Evolutionary conservation across 2,329 filamentous ascomycete species (phyloP), one percentile per base, ranked within the genome.

Genomic region (Paramyrothecium sp.): DNA sequence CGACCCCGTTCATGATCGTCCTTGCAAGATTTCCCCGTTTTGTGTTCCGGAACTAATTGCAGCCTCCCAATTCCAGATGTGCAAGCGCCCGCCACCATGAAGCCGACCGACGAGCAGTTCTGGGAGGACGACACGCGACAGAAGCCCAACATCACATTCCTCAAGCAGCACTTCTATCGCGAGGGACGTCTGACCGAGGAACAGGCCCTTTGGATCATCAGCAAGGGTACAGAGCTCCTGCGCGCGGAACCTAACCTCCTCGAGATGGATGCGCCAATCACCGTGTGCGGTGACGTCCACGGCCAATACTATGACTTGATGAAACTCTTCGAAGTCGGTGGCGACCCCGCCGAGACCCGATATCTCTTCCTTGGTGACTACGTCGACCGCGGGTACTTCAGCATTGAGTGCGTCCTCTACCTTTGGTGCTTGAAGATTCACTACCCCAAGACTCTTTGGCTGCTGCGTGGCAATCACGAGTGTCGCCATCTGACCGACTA

Each of bases 231-330:
- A 56, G 90, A 97, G 74, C 78, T 99, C 53, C 82, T 99, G 68
- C 89, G 89, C 70, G 83, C 89, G 61, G 95, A 99, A 78, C 94
- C 95, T 63, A 99, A 98, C 75, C 81, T 99, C 63, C 83, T 99
- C 65, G 95, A 99, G 81, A 99, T 99, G 95, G 95, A 99, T 75
- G 95, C 95, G 46, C 95, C 95, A 60, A 99, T 99, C 71, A 99
- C 95, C 11, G 95, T 99, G 53, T 99, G 95, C 70, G 95, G 95
- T 72, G 95, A 99, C 71, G 93, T 99, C 55, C 95, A 99, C 76
- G 95, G 95, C 65, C 95, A 99, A 78, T 99, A 98, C 80, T 99
- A 97, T 75, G 95, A 99, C 75, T 78, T 99, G 71, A 99, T 99
- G 95, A 99, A 99, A 82, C 84, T 99, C 34, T 99, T 99, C 70